Conservation (phyloP, 148 eudicot genomes). For the Limonium bicolor region DNA sequence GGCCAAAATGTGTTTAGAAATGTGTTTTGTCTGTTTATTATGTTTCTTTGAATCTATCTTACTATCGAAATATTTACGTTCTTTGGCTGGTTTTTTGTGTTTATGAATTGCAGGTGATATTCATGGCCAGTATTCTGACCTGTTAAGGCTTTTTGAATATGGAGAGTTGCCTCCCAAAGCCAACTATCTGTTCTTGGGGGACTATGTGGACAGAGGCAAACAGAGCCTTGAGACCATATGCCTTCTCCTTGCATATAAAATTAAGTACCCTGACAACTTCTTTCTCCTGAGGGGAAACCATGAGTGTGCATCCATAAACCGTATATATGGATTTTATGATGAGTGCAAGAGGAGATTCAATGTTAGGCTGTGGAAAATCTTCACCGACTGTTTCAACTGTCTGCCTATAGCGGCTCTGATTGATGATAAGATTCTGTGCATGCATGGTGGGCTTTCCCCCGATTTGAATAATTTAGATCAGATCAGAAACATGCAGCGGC, state of each 20-base stretch:
- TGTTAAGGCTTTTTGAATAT: constrained; percentile 40
- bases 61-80: background rate
- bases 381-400: constrained; percentile 44
- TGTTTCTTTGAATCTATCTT: background rate
- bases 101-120: constrained; percentile 28
- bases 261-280: constrained; percentile 37
- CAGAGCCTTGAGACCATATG: constrained; percentile 48
- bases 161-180: constrained; percentile 51
- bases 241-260: constrained; percentile 42
- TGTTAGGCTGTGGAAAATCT: constrained; percentile 39
- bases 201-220: constrained; percentile 51
- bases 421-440: constrained; percentile 46
- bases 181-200: constrained; percentile 48
- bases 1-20: background rate
- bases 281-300: constrained; percentile 43
- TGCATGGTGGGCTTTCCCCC: constrained; percentile 63
- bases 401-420: constrained; percentile 45
- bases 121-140: constrained; percentile 52
- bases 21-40: background rate
- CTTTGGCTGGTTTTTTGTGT: constrained; percentile 5
- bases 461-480: constrained; percentile 36
- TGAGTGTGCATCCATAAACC: constrained; percentile 49
- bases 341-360: constrained; percentile 52
- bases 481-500: constrained; percentile 34
- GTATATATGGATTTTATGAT: constrained; percentile 50